Conservation (phyloP, 345 rosid genomes). For the Rhizophora apiculata region DNA sequence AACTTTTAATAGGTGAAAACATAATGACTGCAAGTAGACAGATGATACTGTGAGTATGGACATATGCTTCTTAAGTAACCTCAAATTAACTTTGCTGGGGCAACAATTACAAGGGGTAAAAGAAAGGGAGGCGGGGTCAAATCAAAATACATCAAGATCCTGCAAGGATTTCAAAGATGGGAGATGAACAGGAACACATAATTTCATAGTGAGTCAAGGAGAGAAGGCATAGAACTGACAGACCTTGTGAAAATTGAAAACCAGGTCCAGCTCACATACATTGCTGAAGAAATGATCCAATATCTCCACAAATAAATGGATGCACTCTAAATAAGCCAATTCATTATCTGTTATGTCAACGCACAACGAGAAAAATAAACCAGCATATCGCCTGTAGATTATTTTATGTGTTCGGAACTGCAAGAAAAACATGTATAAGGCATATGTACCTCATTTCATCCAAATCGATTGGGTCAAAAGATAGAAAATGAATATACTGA, state of each 20-base stretch:
- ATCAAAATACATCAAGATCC: not conserved
- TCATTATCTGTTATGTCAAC: constrained; percentile 98
- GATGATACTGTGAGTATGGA: too few relatives aligned
- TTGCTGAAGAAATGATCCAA: constrained; percentile 99
- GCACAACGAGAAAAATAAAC: constrained; percentile 85
- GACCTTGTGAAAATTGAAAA: constrained; percentile 96
- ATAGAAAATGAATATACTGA: not conserved
- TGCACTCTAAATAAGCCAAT: constrained; percentile 86
- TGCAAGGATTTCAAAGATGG: not conserved
- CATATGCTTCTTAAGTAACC: too few relatives aligned
- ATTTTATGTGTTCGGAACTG: constrained; percentile 97
- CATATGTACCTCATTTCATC: not conserved
- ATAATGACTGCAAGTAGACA: too few relatives aligned
- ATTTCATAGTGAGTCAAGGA: not conserved
- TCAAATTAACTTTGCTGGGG: too few relatives aligned
- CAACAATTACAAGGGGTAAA: not conserved
- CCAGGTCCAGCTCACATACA: constrained; percentile 95
- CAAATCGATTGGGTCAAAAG: not conserved
- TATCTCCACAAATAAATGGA: constrained; percentile 94
- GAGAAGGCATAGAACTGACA: not conserved
- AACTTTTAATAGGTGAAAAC: too few relatives aligned
- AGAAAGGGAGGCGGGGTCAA: not conserved
- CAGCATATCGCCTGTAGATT: constrained; percentile 93
- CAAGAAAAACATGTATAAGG: constrained; percentile 11
- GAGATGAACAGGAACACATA: not conserved